Evolutionary conservation across 257 asterid genomes (phyloP).

Genomic region (Lithospermum erythrorhizon): DNA sequence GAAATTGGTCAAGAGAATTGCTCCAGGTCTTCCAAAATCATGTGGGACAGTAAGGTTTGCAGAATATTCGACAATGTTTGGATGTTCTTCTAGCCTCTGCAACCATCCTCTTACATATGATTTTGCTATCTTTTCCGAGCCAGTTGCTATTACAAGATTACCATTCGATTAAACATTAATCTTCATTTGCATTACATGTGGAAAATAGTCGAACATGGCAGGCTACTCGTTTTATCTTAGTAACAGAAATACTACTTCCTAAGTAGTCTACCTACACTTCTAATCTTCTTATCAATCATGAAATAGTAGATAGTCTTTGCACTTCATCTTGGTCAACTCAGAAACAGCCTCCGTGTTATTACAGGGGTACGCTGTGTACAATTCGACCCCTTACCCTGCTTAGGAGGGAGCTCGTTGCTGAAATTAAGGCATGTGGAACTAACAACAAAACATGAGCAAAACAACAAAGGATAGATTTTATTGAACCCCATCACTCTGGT

Average conservation of each 20-base stretch:
- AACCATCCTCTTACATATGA: slow-evolving; percentile 76
- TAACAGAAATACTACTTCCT: too few species aligned
- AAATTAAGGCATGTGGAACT: too few species aligned
- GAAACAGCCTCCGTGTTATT: too few species aligned
- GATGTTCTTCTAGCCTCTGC: slow-evolving; percentile 45
- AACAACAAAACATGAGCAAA: not conserved
- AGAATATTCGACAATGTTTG: slow-evolving; percentile 54
- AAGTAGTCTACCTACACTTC: too few species aligned
- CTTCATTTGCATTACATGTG: not conserved
- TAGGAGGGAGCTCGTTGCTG: too few species aligned
- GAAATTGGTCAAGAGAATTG: slow-evolving; percentile 56
- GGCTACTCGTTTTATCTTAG: too few species aligned
- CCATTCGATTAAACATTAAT: not conserved
- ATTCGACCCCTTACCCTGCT: too few species aligned
- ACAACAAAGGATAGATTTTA: not conserved
- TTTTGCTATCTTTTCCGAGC: slow-evolving; percentile 56
- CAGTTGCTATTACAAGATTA: slow-evolving; percentile 29
- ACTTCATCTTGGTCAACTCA: too few species aligned
- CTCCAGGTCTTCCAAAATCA: slow-evolving; percentile 82
- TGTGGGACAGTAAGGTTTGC: slow-evolving; percentile 56
- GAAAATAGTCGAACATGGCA: not conserved
- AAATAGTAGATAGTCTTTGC: too few species aligned
- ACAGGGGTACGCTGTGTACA: too few species aligned
- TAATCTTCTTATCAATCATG: too few species aligned
- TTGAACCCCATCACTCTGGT: too few species aligned